Percentiles rank a stretch among this genome's conserved stretches.
phyloP scores from a whole-genome alignment of 2,329 filamentous ascomycete genomes.

The Pseudogymnoascus sp. region DNA sequence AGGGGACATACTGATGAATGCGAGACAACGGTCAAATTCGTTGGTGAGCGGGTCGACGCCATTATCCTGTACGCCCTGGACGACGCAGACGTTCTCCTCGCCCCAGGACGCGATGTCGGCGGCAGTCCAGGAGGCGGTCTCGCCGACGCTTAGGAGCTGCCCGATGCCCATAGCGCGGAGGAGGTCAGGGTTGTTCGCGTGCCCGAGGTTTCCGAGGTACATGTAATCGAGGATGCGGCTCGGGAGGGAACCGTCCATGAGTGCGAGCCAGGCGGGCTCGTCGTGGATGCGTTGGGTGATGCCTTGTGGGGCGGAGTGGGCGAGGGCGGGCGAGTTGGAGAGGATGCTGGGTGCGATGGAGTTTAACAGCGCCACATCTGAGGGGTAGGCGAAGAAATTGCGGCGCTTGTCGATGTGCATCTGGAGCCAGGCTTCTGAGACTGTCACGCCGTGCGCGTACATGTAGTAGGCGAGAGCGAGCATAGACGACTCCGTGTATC shows the following conservation, averaged over 20 bases:
- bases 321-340: slow-evolving; percentile 52
- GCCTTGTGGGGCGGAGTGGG: slow-evolving; percentile 42
- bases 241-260: slow-evolving; percentile 82
- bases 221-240: slow-evolving; percentile 86
- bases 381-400: slow-evolving; percentile 94
- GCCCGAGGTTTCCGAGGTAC: slow-evolving; percentile 87
- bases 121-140: slow-evolving; percentile 72
- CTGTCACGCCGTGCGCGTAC: slow-evolving; percentile 73
- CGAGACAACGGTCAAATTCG: slow-evolving; percentile 76
- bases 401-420: slow-evolving; percentile 72
- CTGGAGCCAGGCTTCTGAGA: slow-evolving; percentile 78
- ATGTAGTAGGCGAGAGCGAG: slow-evolving; percentile 87
- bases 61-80: slow-evolving; percentile 89
- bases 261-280: slow-evolving; percentile 71
- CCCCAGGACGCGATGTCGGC: slow-evolving; percentile 66
- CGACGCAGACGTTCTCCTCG: slow-evolving; percentile 64
- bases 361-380: slow-evolving; percentile 75
- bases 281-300: slow-evolving; percentile 44
- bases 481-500: slow-evolving; percentile 90
- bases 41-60: slow-evolving; percentile 85
- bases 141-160: slow-evolving; percentile 85
- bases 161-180: slow-evolving; percentile 71
- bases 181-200: slow-evolving; percentile 88
- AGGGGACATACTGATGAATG: slow-evolving; percentile 72
- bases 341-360: slow-evolving; percentile 69